Conservation (phyloP, 805 yeast genomes). For the Millerozyma acaciae region DNA sequence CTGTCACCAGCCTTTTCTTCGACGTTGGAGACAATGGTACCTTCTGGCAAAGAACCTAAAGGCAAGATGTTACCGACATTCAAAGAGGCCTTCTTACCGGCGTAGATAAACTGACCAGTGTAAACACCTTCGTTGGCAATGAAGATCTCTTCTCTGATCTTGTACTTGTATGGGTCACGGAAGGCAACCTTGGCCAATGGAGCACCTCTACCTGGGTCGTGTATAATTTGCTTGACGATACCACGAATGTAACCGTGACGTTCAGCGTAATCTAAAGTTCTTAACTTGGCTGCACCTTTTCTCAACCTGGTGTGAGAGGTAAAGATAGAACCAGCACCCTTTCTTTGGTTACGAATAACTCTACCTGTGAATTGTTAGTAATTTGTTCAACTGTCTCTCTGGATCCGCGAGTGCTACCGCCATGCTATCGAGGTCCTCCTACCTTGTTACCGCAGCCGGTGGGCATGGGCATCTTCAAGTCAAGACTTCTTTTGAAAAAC, state of each 20-base stretch:
- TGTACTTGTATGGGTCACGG: slow-evolving; percentile 99
- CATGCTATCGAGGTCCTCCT: not conserved
- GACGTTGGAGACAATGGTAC: slow-evolving; percentile 97
- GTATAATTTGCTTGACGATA: slow-evolving; percentile 96
- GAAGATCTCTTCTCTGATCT: slow-evolving; percentile 96
- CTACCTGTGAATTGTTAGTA: slow-evolving; percentile 59
- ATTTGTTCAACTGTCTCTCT: too few species aligned
- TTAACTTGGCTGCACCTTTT: slow-evolving; percentile 99
- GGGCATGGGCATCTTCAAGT: too few species aligned
- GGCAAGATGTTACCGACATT: slow-evolving; percentile 97
- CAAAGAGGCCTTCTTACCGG: slow-evolving; percentile 97
- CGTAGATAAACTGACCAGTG: slow-evolving; percentile 99
- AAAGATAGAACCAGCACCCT: slow-evolving; percentile 99
- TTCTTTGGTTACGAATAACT: slow-evolving; percentile 99
- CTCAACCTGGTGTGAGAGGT: slow-evolving; percentile 99
- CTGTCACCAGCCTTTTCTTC: slow-evolving; percentile 99
- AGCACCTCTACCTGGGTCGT: slow-evolving; percentile 99
- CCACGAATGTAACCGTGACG: slow-evolving; percentile 99
- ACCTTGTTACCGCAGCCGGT: not conserved
- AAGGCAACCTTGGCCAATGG: slow-evolving; percentile 98
- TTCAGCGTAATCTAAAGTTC: slow-evolving; percentile 98
- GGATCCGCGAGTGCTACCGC: not conserved
- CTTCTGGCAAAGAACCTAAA: slow-evolving; percentile 96
- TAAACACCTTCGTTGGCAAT: slow-evolving; percentile 99
- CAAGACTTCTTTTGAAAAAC: too few species aligned